Base-by-base conservation (phyloP, 1,284 basidiomycete genomes). In the Cutaneotrichosporon spelunceum region DNA sequence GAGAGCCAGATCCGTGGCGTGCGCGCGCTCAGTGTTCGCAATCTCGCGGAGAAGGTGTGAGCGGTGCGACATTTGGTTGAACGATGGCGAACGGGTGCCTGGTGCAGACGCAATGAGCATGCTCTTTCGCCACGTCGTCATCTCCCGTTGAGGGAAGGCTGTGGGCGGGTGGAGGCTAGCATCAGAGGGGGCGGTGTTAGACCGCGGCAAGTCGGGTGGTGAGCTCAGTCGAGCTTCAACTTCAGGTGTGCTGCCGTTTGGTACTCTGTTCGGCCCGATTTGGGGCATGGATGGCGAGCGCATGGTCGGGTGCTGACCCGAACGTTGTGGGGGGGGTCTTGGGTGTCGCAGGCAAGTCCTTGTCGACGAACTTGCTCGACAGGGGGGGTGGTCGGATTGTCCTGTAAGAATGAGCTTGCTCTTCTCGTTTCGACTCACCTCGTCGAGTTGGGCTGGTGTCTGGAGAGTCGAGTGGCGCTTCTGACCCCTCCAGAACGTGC, bases 1-100 rank as follows among this genome's bases (percentile, higher is more conserved):
- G 54, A 96, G 82, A 3, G 88, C 87, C 23, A 97, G 83, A 80
- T 97, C 93, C 11, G 86, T 87, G 1, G 93, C 90, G 77, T 95
- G 95, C 0, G 89, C 87, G 29, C 88, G 83, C 74, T 97, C 93
- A 23, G 91, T 93, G 13, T 85, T 84, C 48, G 91, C 83, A 24
- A 94, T 82, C 72, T 97, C 93, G 53, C 87, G 84, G 36, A 97
- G 81, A 1, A 92, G 88, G 72, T 95, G 89, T 26, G 87, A 83
- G 27, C 93, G 86, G 79, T 92, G 94, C 21, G 89, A 80, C 39
- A 82, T 53, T 56, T 39, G 65, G 3, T 63, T 47, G 0, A 57
- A 59, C 23, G 59, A 63, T 44, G 60, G 57, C 34, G 66, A 62
- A 26, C 44, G 63, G 53, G 42, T 50, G 49, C 56, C 39, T 6